These are phyloP conservation scores for Spathaspora arborariae DNA, from an alignment of 805 yeast genomes.

Conservation along the genomic window DNA sequence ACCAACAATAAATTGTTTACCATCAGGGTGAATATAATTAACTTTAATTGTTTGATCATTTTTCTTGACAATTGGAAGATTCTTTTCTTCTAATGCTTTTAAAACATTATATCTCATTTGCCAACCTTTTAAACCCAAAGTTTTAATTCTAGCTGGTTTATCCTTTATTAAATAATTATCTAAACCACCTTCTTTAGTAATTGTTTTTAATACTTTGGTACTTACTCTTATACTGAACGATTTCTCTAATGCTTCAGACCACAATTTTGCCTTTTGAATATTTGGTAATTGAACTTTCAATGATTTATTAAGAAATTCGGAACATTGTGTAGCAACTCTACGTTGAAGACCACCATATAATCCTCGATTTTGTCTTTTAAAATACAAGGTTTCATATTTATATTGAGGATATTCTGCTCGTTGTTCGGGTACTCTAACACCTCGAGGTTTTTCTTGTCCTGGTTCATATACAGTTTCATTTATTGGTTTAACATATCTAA, in stretches of 20 bases:
- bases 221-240: conserved; percentile 59
- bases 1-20: conserved; percentile 54
- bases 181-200: conserved; percentile 91
- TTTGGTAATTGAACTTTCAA: conserved; percentile 80
- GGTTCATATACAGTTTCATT: conserved; percentile 31
- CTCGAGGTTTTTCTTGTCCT: conserved; percentile 31
- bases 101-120: conserved; percentile 73
- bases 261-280: conserved; percentile 66
- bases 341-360: conserved; percentile 86
- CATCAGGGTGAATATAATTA: conserved; percentile 46
- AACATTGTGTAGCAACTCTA: conserved; percentile 69
- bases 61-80: conserved; percentile 33
- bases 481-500: conserved; percentile 35
- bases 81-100: conserved; percentile 35
- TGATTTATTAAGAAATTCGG: conserved; percentile 73
- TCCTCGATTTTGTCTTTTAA: conserved; percentile 84
- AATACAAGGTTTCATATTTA: conserved; percentile 64
- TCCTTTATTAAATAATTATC: conserved; percentile 87
- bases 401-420: conserved; percentile 25
- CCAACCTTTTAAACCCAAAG: conserved; percentile 93
- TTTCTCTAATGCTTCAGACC: conserved; percentile 76
- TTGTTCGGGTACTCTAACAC: conserved; percentile 20
- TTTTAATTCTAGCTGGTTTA: conserved; percentile 84
- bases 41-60: conserved; percentile 25
- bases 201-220: conserved; percentile 78